Base-by-base conservation (phyloP, 2,329 filamentous ascomycete species). In the Fusarium verticillioides region DNA sequence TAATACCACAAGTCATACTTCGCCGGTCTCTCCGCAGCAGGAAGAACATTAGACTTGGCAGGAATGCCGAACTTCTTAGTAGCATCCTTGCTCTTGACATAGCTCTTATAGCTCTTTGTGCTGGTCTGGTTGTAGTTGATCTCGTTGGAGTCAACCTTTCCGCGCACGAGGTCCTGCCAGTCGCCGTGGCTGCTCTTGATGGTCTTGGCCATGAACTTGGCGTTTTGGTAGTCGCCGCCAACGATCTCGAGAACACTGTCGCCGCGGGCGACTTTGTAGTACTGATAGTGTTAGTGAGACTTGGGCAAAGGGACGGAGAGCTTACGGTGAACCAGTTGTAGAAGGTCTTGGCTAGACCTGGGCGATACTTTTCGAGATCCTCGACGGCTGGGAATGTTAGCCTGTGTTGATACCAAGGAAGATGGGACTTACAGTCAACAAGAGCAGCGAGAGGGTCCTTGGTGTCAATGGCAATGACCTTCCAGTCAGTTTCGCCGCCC, bases 51-150 rank as follows among this genome's bases (percentile, higher is more conserved):
- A 1, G 79, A 74, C 74, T 79, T 73, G 4, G 50, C 60, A 11
- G 82, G 82, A 7, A 84, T 75, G 5, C 64, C 58, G 49, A 84
- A 81, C 47, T 69, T 73, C 40, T 76, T 70, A 2, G 79, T 81
- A 4, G 82, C 77, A 16, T 80, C 74, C 43, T 77, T 75, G 58
- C 78, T 79, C n/a, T 74, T 60, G 18, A 83, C 50, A 43, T 80
- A 84, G 69, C 81, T 82, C 59, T 75, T 76, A 47, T 77, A 77
- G 13, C 66, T 67, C 7, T 79, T 77, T 47, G 76, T 73, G 39
- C 75, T 81, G 0, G 83, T 85, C 78, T 85, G 84, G 72, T 84
- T 83, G 68, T 78, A 81, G 75, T 81, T 84, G 72, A 85, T 83
- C 71, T 83, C 77, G 19, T 80, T 78, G 11, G 78, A 78, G 60